These are phyloP conservation scores for Magnolia changhungtana DNA, from an alignment of 164 flowering plant species.

Conservation along the genomic window DNA sequence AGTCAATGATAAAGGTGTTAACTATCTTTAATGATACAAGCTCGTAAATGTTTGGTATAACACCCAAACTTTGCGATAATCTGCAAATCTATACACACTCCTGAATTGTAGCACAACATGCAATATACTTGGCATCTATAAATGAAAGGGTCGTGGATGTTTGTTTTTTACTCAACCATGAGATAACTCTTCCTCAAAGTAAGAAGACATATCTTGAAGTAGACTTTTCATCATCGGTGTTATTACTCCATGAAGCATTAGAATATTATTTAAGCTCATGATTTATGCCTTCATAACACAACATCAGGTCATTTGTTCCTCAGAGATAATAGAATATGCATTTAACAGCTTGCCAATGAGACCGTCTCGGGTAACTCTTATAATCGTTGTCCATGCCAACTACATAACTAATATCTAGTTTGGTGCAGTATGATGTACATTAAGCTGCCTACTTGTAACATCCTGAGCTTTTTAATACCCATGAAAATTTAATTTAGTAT, in stretches of 20 bases:
- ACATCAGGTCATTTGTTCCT: background rate
- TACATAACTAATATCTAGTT: background rate
- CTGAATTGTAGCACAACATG: background rate
- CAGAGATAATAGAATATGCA: background rate
- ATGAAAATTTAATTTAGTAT: too few species aligned
- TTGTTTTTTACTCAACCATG: background rate
- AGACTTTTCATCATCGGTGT: background rate
- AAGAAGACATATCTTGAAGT: conserved; percentile 1
- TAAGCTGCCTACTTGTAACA: background rate
- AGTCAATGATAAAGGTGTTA: background rate
- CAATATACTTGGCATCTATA: background rate
- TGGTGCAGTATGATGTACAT: background rate
- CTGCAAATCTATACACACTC: background rate
- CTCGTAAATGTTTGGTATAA: background rate
- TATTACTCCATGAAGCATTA: background rate
- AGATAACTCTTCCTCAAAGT: background rate
- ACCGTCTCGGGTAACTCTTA: background rate
- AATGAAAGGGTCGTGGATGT: background rate
- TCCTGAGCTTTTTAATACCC: too few species aligned
- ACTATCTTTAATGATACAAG: background rate
- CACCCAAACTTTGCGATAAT: background rate
- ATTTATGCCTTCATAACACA: background rate
- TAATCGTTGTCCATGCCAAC: background rate
- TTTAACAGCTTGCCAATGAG: background rate
- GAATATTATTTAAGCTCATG: background rate